Evolutionary conservation across 2,329 filamentous ascomycete species (phyloP).

Genomic region (Verticillium longisporum): DNA sequence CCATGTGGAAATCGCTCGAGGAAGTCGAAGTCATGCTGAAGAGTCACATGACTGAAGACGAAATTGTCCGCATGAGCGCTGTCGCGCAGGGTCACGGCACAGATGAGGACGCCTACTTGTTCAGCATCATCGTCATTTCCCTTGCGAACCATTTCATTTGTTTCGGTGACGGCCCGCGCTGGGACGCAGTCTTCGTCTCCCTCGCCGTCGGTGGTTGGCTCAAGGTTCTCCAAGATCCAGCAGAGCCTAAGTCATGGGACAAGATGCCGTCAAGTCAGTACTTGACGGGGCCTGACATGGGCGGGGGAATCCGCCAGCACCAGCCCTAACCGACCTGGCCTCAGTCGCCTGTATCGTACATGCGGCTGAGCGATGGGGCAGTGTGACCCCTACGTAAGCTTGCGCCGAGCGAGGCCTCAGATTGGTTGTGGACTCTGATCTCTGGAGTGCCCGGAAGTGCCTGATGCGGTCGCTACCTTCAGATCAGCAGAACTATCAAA

Average conservation of each 20-base stretch:
- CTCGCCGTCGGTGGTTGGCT: slow-evolving; percentile 7
- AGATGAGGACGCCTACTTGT: not conserved
- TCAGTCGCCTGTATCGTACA: no score
- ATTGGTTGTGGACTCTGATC: no score
- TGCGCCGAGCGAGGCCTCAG: no score
- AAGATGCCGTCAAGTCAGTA: not conserved
- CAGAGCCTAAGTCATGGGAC: not conserved
- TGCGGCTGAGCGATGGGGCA: no score
- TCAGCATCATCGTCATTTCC: not conserved
- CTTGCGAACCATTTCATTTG: slow-evolving; percentile 5
- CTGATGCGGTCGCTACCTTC: not conserved
- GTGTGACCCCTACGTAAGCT: no score
- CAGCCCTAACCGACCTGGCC: no score
- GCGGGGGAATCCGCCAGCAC: no score
- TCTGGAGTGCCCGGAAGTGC: no score
- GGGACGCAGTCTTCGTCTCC: slow-evolving; percentile 3
- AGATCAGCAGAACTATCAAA: not conserved
- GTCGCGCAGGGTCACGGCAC: slow-evolving; percentile 3
- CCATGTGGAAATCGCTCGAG: slow-evolving; percentile 6
- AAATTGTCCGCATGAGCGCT: not conserved
- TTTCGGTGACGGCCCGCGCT: slow-evolving; percentile 8
- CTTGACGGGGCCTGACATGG: not conserved
- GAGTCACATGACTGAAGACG: not conserved
- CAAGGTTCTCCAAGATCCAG: not conserved
- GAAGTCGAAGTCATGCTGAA: slow-evolving; percentile 1